These are phyloP conservation scores for Calocybe cyanea DNA, from an alignment of 768 basidiomycete species.

Conservation along the genomic window DNA sequence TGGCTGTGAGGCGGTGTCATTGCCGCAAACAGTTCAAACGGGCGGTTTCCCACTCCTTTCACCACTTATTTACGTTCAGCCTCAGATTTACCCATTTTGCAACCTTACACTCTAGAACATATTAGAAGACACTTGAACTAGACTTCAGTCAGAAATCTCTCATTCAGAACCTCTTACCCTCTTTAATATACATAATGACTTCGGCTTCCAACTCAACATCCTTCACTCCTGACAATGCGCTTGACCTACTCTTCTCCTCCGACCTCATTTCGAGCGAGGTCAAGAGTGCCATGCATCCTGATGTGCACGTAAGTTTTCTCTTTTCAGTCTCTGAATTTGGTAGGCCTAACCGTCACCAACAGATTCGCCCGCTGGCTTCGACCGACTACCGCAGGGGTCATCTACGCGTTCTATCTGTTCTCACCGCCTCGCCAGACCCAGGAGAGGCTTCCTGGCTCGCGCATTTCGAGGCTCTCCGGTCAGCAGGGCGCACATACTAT, in stretches of 20 bases:
- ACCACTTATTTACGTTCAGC: background rate
- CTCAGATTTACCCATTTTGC: background rate
- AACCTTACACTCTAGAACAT: background rate
- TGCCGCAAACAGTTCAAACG: conserved; percentile 9
- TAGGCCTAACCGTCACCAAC: background rate
- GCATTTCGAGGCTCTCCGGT: conserved; percentile 62
- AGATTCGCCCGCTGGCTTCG: conserved; percentile 89
- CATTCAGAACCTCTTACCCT: conserved; percentile 1
- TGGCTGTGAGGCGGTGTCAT: conserved; percentile 9
- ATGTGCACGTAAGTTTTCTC: conserved; percentile 32
- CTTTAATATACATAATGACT: conserved; percentile 13
- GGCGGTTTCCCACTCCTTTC: background rate
- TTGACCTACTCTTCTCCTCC: conserved; percentile 77
- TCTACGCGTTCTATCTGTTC: conserved; percentile 76
- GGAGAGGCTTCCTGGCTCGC: conserved; percentile 64
- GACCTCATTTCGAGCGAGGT: conserved; percentile 69
- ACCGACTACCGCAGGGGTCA: conserved; percentile 83
- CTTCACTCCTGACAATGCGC: conserved; percentile 58
- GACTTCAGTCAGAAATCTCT: background rate
- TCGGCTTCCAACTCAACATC: conserved; percentile 8
- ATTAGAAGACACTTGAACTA: background rate
- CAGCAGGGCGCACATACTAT: conserved; percentile 66
- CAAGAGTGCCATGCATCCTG: conserved; percentile 52
- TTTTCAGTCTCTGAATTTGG: background rate
- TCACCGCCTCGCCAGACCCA: conserved; percentile 67